Percentiles rank a stretch among this genome's conserved stretches.
phyloP scores from a whole-genome alignment of 768 basidiomycete genomes.

The Guyanaporus albipodus region DNA sequence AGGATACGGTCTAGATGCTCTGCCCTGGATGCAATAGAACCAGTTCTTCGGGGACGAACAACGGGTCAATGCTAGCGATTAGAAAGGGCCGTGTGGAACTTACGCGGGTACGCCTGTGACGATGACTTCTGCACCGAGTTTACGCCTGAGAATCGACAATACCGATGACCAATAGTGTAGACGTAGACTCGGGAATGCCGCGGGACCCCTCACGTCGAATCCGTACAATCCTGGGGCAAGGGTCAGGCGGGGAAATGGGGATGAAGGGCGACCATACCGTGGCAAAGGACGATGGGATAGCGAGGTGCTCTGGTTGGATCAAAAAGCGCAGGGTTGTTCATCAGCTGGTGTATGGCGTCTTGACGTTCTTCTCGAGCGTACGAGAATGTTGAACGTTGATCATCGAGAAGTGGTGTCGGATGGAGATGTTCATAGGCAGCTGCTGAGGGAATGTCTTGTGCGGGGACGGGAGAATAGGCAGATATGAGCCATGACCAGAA shows the following conservation, averaged over 20 bases:
- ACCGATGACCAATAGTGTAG: conserved; percentile 96
- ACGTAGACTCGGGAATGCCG: conserved; percentile 74
- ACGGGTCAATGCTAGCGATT: background rate
- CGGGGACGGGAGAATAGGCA: conserved; percentile 1
- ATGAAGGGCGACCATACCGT: conserved; percentile 55
- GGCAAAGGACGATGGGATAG: conserved; percentile 91
- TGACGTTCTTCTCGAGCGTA: background rate
- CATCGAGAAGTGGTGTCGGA: conserved; percentile 11
- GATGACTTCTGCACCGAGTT: conserved; percentile 89
- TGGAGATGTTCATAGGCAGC: background rate
- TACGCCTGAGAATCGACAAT: conserved; percentile 71
- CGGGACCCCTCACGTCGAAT: conserved; percentile 86
- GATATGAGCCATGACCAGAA: conserved; percentile 19
- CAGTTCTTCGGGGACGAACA: conserved; percentile 56
- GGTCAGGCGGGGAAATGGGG: background rate
- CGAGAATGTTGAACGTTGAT: background rate
- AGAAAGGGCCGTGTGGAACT: conserved; percentile 24
- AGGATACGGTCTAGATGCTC: conserved; percentile 72
- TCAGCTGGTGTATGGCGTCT: conserved; percentile 57
- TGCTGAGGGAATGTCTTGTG: background rate
- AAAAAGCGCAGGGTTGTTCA: conserved; percentile 72
- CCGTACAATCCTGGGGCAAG: conserved; percentile 75
- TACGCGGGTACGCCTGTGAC: conserved; percentile 93
- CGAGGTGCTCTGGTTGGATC: conserved; percentile 78
- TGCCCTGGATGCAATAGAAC: conserved; percentile 81